phyloP scores from a whole-genome alignment of 352 stramenopile genomes.

The Phytophthora fragariaefolia region DNA sequence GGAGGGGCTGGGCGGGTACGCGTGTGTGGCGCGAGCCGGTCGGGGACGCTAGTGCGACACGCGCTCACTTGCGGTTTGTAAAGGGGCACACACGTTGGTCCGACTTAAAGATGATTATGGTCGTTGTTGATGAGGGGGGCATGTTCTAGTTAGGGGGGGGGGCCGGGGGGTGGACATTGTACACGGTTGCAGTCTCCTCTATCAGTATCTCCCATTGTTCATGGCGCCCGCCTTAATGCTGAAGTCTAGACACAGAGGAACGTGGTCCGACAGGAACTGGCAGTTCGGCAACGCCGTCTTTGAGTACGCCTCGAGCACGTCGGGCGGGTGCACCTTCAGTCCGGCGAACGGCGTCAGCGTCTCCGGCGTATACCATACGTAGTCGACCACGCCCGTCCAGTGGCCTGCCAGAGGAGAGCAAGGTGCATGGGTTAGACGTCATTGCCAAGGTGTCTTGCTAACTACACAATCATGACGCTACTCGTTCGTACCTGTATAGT shows the following conservation, averaged over 20 bases:
- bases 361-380: slow-evolving; percentile 97
- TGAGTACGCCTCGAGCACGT: slow-evolving; percentile 86
- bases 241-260: slow-evolving; percentile 93
- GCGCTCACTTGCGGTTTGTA: slow-evolving; percentile 20
- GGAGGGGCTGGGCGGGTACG: slow-evolving; percentile 1
- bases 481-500: slow-evolving; percentile 92
- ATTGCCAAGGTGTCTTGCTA: background rate
- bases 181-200: slow-evolving; percentile 31
- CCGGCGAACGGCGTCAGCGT: slow-evolving; percentile 94
- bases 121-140: background rate
- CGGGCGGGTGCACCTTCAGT: slow-evolving; percentile 92
- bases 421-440: slow-evolving; percentile 8
- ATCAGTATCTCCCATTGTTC: slow-evolving; percentile 64
- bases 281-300: slow-evolving; percentile 96
- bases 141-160: background rate
- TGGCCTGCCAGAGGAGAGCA: slow-evolving; percentile 49
- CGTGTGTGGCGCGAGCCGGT: slow-evolving; percentile 15
- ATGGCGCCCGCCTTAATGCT: slow-evolving; percentile 70
- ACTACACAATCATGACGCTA: background rate
- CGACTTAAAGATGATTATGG: slow-evolving; percentile 26
- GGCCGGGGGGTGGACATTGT: slow-evolving; percentile 8
- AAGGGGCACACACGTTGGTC: background rate
- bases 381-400: slow-evolving; percentile 97
- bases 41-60: slow-evolving; percentile 23
- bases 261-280: slow-evolving; percentile 96